These are phyloP conservation scores for Xylariaceae sp. DNA, from an alignment of 2,329 filamentous ascomycete genomes.

Conservation along the genomic window DNA sequence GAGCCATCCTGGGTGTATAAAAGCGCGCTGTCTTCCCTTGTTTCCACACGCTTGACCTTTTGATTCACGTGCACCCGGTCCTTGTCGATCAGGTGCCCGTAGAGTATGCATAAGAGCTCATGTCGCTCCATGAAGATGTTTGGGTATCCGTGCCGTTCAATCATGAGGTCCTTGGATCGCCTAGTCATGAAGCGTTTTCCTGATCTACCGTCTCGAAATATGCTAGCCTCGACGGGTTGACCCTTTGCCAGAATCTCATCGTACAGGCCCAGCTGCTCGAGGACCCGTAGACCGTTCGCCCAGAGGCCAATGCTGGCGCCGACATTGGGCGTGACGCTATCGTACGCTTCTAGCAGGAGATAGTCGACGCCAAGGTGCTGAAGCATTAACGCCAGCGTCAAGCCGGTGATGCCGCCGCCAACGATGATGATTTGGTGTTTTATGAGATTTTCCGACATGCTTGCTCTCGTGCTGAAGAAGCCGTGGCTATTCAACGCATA, in stretches of 20 bases:
- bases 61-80: neutral
- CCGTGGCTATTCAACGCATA: no score
- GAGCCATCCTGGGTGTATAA: constrained; percentile 2
- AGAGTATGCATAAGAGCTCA: constrained; percentile 12
- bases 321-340: constrained; percentile 30
- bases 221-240: constrained; percentile 1
- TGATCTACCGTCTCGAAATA: neutral
- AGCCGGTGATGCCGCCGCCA: constrained; percentile 26
- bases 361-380: constrained; percentile 36
- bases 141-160: constrained; percentile 10
- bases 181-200: constrained; percentile 6
- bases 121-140: constrained; percentile 16
- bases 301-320: constrained; percentile 37
- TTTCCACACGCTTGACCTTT: neutral
- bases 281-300: constrained; percentile 32
- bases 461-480: no score
- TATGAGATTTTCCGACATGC: no score
- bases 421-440: constrained; percentile 7
- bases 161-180: constrained; percentile 1
- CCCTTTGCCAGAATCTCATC: constrained; percentile 20
- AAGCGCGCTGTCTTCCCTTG: neutral
- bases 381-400: constrained; percentile 36
- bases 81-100: constrained; percentile 15
- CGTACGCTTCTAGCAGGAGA: constrained; percentile 36
- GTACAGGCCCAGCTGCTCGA: constrained; percentile 38